Conservation (phyloP, 2,329 filamentous ascomycete species). For the Penicillium sp. region DNA sequence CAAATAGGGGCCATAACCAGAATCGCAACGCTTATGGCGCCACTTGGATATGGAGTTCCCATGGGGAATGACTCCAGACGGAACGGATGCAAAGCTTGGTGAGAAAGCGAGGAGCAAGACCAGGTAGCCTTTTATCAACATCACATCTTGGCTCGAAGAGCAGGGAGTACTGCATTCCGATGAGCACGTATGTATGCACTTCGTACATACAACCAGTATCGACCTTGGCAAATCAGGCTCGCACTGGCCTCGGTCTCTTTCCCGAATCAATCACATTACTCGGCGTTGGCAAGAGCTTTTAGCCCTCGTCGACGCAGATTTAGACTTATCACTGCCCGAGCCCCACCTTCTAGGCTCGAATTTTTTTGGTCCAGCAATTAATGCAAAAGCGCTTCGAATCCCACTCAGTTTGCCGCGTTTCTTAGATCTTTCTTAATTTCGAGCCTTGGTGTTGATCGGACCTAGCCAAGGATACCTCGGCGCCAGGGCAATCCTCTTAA, state of each 20-base stretch:
- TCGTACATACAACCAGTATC: neutral
- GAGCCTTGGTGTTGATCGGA: neutral
- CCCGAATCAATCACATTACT: slow-evolving; percentile 5
- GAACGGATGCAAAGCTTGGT: neutral
- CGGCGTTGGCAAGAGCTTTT: slow-evolving; percentile 1
- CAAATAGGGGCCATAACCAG: slow-evolving; percentile 6
- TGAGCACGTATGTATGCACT: too few relatives aligned
- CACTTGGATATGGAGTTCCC: slow-evolving; percentile 9
- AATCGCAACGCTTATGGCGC: neutral
- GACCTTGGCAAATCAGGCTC: neutral
- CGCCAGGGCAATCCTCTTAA: neutral
- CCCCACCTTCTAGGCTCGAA: slow-evolving; percentile 19
- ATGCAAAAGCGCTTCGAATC: neutral
- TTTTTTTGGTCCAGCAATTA: slow-evolving; percentile 5
- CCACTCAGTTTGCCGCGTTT: neutral
- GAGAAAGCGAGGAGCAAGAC: neutral
- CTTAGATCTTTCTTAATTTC: slow-evolving; percentile 1
- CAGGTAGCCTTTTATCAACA: neutral
- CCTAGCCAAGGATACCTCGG: neutral
- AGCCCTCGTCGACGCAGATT: slow-evolving; percentile 5
- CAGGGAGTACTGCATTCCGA: neutral
- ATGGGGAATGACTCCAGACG: slow-evolving; percentile 8
- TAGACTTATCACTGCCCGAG: slow-evolving; percentile 11
- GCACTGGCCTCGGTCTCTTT: slow-evolving; percentile 11
- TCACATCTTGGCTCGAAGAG: neutral